Evolutionary conservation across 148 eudicot species (phyloP).

Genomic region (Rhododendron williamsianum): DNA sequence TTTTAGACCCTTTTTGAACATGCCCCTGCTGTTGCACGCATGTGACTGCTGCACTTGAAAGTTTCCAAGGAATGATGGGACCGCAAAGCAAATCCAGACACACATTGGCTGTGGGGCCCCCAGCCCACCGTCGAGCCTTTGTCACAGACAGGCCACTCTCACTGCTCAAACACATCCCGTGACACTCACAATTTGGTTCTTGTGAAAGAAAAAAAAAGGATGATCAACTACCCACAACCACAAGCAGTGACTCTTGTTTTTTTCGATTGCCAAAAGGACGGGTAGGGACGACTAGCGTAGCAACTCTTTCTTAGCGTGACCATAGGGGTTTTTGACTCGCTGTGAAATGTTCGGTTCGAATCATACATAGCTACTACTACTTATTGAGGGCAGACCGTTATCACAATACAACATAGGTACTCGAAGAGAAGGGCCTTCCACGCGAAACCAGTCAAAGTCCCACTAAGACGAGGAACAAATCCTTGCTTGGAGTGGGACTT

Average conservation of each 20-base stretch:
- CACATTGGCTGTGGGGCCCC: not conserved
- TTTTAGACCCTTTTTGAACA: too few species aligned
- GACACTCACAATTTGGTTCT: not conserved
- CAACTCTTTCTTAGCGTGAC: accelerated
- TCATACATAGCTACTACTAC: too few species aligned
- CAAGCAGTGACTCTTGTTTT: not conserved
- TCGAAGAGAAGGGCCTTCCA: too few species aligned
- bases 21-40: not conserved
- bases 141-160: not conserved
- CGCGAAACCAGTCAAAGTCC: too few species aligned
- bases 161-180: not conserved
- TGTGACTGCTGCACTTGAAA: not conserved
- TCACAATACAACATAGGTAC: too few species aligned
- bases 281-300: too few species aligned
- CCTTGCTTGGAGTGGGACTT: too few species aligned
- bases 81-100: not conserved
- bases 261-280: too few species aligned
- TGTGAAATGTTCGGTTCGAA: too few species aligned
- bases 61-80: not conserved
- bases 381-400: too few species aligned
- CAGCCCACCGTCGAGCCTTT: not conserved
- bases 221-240: not conserved
- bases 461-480: too few species aligned
- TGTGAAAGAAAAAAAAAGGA: not conserved
- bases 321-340: accelerated